These are phyloP conservation scores for Corymbia maculata DNA, from an alignment of 345 rosid genomes.

Conservation along the genomic window DNA sequence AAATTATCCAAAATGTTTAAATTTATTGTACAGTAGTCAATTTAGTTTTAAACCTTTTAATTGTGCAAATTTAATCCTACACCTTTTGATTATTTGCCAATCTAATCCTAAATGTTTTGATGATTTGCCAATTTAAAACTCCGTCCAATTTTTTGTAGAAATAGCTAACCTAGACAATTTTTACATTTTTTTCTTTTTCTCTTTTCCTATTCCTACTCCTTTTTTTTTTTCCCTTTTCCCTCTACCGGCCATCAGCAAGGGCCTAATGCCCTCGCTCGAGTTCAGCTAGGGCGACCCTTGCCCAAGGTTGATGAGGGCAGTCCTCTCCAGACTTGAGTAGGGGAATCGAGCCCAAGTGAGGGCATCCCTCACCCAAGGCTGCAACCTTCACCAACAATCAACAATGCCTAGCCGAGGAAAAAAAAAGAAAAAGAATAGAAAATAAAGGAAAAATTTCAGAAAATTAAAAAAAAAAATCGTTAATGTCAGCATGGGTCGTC, in stretches of 20 bases:
- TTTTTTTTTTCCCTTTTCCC: not conserved
- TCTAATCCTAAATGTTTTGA: not conserved
- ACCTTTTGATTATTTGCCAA: no score
- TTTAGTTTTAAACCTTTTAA: no score
- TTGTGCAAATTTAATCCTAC: not conserved
- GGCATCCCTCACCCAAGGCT: accelerated
- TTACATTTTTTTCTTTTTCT: not conserved
- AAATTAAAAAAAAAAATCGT: no score
- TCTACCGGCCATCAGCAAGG: not conserved
- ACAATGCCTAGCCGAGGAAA: accelerated
- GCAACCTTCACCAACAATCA: accelerated
- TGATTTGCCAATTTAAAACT: not conserved
- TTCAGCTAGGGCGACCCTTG: not conserved
- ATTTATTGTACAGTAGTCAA: accelerated
- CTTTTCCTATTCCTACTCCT: not conserved
- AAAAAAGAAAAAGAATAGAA: accelerated
- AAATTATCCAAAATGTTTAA: no score
- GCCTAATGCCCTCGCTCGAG: not conserved
- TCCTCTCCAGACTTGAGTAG: not conserved
- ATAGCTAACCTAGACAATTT: no score
- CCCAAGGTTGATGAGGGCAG: not conserved
- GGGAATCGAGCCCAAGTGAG: not conserved
- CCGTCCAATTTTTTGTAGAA: no score
- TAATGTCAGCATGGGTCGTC: not conserved
- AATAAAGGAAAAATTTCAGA: no score